phyloP scores from a whole-genome alignment of 1,139 yeast genomes.

The Geotrichum macrosporum region DNA sequence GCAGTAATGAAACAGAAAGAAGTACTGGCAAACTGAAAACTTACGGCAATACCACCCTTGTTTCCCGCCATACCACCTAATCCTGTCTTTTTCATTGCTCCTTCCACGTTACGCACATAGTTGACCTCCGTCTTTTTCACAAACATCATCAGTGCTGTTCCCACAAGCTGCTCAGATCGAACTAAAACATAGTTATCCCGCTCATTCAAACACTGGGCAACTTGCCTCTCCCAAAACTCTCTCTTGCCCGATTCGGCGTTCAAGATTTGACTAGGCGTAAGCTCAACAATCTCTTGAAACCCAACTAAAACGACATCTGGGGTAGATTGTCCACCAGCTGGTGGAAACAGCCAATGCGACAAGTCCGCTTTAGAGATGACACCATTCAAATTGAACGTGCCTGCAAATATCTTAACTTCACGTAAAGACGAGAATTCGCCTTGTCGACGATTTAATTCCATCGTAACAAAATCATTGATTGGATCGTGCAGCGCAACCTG shows the following conservation, averaged over 20 bases:
- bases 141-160: slow-evolving; percentile 74
- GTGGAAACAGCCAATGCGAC: slow-evolving; percentile 78
- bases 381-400: slow-evolving; percentile 88
- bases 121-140: slow-evolving; percentile 59
- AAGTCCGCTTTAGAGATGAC: slow-evolving; percentile 53
- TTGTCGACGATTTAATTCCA: slow-evolving; percentile 50
- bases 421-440: slow-evolving; percentile 58
- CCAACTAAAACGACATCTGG: slow-evolving; percentile 81
- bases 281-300: slow-evolving; percentile 86
- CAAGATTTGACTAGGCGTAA: slow-evolving; percentile 85
- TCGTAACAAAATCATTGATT: slow-evolving; percentile 70
- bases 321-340: slow-evolving; percentile 37
- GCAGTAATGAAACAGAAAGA: slow-evolving; percentile 81
- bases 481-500: slow-evolving; percentile 84
- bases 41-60: slow-evolving; percentile 86
- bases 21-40: slow-evolving; percentile 72
- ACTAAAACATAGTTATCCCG: slow-evolving; percentile 58
- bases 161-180: slow-evolving; percentile 90
- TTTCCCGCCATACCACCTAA: slow-evolving; percentile 89
- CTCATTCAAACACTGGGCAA: slow-evolving; percentile 54
- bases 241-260: slow-evolving; percentile 71
- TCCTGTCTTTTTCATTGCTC: slow-evolving; percentile 80
- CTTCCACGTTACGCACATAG: slow-evolving; percentile 68
- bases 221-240: slow-evolving; percentile 71
- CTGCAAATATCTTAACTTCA: slow-evolving; percentile 64